phyloP scores from a whole-genome alignment of 164 flowering plant species.

The Kalanchoe fedtschenkoi region DNA sequence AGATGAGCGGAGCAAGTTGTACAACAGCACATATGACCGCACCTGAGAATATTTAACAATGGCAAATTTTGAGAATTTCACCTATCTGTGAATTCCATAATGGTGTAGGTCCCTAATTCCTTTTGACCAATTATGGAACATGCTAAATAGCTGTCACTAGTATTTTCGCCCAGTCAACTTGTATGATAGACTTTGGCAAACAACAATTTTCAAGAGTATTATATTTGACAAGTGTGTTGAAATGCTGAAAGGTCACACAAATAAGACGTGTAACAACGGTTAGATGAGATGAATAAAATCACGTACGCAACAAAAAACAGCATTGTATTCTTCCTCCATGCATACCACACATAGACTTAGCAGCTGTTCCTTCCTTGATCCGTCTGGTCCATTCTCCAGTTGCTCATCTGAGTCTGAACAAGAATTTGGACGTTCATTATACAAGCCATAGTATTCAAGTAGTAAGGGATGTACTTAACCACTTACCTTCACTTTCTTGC shows the following conservation, averaged over 20 bases:
- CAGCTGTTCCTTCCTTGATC: conserved; percentile 43
- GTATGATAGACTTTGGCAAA: neutral
- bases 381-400: conserved; percentile 45
- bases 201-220: neutral
- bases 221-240: neutral
- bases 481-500: conserved; percentile 59
- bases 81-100: neutral
- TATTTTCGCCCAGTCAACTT: neutral
- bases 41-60: conserved; percentile 62
- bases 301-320: conserved; percentile 96
- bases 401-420: conserved; percentile 32
- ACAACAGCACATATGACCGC: conserved; percentile 98
- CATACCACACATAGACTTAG: conserved; percentile 94
- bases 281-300: neutral
- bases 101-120: neutral
- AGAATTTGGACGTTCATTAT: neutral
- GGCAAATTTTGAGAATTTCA: too few relatives aligned
- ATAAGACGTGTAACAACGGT: neutral
- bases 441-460: neutral
- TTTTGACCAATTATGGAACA: neutral
- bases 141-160: neutral
- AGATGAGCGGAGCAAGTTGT: conserved; percentile 66
- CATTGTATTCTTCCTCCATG: conserved; percentile 83
- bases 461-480: neutral
- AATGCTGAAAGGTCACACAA: neutral